Conservation (phyloP, 1,284 basidiomycete species). For the Vanrija sp. region DNA sequence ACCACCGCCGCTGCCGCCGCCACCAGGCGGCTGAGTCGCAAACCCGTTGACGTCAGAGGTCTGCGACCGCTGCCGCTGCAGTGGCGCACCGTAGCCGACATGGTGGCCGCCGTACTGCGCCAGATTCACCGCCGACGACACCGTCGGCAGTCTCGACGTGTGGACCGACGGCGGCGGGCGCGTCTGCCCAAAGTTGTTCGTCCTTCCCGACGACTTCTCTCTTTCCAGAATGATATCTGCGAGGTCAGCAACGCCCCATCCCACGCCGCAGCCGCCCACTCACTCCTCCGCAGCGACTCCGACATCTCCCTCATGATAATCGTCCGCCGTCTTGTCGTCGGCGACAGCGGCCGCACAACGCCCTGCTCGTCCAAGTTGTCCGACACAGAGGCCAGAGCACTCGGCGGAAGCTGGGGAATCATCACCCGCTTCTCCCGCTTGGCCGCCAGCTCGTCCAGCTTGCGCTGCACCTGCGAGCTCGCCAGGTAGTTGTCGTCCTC, state of each 20-base stretch:
- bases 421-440: slow-evolving; percentile 20
- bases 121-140: slow-evolving; percentile 29
- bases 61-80: slow-evolving; percentile 8
- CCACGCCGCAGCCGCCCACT: slow-evolving; percentile 12
- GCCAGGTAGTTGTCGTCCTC: slow-evolving; percentile 37
- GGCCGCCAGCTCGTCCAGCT: slow-evolving; percentile 33
- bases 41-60: neutral
- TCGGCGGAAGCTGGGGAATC: slow-evolving; percentile 1
- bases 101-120: slow-evolving; percentile 14
- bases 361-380: slow-evolving; percentile 24
- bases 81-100: slow-evolving; percentile 9
- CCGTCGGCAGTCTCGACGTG: slow-evolving; percentile 23
- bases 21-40: too few species aligned
- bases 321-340: slow-evolving; percentile 35
- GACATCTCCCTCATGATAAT: slow-evolving; percentile 48
- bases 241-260: neutral
- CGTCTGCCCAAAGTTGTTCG: slow-evolving; percentile 10
- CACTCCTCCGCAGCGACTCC: slow-evolving; percentile 41
- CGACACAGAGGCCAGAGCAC: neutral
- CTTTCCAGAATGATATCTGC: slow-evolving; percentile 43
- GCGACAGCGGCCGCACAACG: slow-evolving; percentile 33
- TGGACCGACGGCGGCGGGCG: slow-evolving; percentile 30
- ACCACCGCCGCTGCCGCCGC: too few species aligned
- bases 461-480: slow-evolving; percentile 32
- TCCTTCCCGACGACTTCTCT: slow-evolving; percentile 37